Conservation (phyloP, 2,329 filamentous ascomycete genomes). For the Eurotiales sp. region DNA sequence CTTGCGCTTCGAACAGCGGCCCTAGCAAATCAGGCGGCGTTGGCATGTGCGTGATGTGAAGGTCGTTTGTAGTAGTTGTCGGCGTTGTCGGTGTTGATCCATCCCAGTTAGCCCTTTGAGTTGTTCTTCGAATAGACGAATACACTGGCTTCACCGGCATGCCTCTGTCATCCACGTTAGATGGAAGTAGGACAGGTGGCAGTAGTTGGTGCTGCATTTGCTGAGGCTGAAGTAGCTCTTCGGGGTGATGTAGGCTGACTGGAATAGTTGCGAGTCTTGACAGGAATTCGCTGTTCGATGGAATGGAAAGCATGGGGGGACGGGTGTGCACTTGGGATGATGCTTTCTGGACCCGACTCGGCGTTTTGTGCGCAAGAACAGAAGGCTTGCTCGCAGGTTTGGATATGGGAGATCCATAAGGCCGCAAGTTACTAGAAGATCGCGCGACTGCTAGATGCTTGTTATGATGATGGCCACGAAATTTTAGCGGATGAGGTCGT, state of each 20-base stretch:
- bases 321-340: background rate
- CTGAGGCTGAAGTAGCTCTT: background rate
- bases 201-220: conserved; percentile 13
- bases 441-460: too few species aligned
- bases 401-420: background rate
- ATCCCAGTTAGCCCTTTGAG: background rate
- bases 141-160: background rate
- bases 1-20: conserved; percentile 68
- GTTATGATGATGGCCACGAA: too few species aligned
- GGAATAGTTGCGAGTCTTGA: background rate
- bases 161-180: conserved; percentile 45
- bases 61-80: conserved; percentile 55
- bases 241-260: background rate
- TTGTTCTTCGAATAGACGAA: conserved; percentile 1
- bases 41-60: conserved; percentile 71
- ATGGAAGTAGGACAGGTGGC: conserved; percentile 37
- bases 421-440: too few species aligned
- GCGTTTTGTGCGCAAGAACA: background rate
- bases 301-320: background rate
- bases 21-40: conserved; percentile 72
- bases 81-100: conserved; percentile 21
- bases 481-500: too few species aligned
- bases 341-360: background rate
- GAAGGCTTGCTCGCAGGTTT: background rate
- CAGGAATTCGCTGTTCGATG: background rate